A percentile compares a stretch with the other conserved stretches of the same genome.
These are phyloP conservation scores for Rhynchospora breviuscula DNA, from an alignment of 176 grass and related monocot genomes.

Conservation along the genomic window DNA sequence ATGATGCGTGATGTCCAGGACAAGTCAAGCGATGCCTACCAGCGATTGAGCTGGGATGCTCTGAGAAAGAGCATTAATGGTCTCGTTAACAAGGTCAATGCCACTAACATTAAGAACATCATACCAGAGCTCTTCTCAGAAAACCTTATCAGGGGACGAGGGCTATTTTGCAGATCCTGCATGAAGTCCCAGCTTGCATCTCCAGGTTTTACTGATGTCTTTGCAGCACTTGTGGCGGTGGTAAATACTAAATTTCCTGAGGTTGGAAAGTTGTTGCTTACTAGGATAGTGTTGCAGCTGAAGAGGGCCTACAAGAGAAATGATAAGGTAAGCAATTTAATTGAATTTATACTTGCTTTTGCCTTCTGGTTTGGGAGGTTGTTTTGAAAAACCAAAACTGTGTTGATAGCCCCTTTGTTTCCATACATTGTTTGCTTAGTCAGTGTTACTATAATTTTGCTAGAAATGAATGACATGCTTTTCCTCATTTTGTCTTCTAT, in stretches of 20 bases:
- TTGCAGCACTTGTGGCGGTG: slow-evolving; percentile 63
- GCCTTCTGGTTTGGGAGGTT: slow-evolving; percentile 7
- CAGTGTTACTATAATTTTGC: neutral
- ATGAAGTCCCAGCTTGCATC: slow-evolving; percentile 95
- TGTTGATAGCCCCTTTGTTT: neutral
- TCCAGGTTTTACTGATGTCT: slow-evolving; percentile 89
- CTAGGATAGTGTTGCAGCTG: slow-evolving; percentile 77
- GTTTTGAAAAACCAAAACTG: neutral
- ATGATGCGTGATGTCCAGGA: slow-evolving; percentile 94
- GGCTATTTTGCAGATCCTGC: slow-evolving; percentile 85
- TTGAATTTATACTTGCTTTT: neutral
- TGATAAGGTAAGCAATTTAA: slow-evolving; percentile 56
- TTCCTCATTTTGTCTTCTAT: neutral
- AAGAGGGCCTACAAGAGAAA: slow-evolving; percentile 92
- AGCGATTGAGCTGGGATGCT: slow-evolving; percentile 89
- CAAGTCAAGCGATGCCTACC: slow-evolving; percentile 70
- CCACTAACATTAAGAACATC: slow-evolving; percentile 92
- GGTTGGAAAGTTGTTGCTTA: slow-evolving; percentile 58
- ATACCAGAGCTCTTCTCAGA: slow-evolving; percentile 75
- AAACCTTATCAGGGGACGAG: slow-evolving; percentile 79
- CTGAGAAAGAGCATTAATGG: slow-evolving; percentile 93
- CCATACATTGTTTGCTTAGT: neutral
- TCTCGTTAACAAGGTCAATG: slow-evolving; percentile 88
- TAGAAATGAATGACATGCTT: neutral
- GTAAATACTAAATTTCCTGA: slow-evolving; percentile 93